phyloP scores from a whole-genome alignment of 2,329 filamentous ascomycete species.

The Hysterium pulicare region DNA sequence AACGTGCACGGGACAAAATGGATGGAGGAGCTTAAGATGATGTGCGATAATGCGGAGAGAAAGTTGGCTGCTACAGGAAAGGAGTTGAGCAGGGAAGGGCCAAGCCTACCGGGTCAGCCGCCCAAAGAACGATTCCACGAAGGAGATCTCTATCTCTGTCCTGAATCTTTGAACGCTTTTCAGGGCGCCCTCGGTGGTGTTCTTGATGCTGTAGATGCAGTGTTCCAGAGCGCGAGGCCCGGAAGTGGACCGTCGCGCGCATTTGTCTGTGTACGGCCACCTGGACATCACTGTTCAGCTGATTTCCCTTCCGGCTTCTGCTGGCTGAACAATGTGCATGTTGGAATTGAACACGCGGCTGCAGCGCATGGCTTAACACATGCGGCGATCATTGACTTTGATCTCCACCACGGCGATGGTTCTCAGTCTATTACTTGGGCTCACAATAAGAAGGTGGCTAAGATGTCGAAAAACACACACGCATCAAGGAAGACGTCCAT shows the following conservation, averaged over 20 bases:
- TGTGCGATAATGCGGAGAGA: slow-evolving; percentile 78
- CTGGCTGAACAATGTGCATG: slow-evolving; percentile 98
- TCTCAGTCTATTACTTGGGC: slow-evolving; percentile 92
- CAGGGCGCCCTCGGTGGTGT: slow-evolving; percentile 90
- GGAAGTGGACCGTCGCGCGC: slow-evolving; percentile 64
- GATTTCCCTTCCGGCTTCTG: slow-evolving; percentile 92
- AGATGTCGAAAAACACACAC: slow-evolving; percentile 65
- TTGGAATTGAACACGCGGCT: slow-evolving; percentile 88
- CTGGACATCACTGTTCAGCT: slow-evolving; percentile 92
- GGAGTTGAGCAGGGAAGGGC: slow-evolving; percentile 62
- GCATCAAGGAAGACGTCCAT: slow-evolving; percentile 81
- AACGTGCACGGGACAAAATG: slow-evolving; percentile 87
- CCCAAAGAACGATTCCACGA: slow-evolving; percentile 71
- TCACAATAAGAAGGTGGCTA: slow-evolving; percentile 69
- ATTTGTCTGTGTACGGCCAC: slow-evolving; percentile 89
- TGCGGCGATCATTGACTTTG: slow-evolving; percentile 63
- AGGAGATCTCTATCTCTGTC: slow-evolving; percentile 86
- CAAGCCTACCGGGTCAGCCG: slow-evolving; percentile 39
- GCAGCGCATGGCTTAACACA: slow-evolving; percentile 84
- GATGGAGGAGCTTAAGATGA: slow-evolving; percentile 85
- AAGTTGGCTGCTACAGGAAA: slow-evolving; percentile 74
- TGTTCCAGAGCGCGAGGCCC: slow-evolving; percentile 58
- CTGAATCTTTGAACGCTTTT: slow-evolving; percentile 80
- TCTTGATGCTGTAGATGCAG: slow-evolving; percentile 84
- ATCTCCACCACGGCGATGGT: slow-evolving; percentile 53